phyloP scores from a whole-genome alignment of 257 asterid species.

The Jasminum sambac region DNA sequence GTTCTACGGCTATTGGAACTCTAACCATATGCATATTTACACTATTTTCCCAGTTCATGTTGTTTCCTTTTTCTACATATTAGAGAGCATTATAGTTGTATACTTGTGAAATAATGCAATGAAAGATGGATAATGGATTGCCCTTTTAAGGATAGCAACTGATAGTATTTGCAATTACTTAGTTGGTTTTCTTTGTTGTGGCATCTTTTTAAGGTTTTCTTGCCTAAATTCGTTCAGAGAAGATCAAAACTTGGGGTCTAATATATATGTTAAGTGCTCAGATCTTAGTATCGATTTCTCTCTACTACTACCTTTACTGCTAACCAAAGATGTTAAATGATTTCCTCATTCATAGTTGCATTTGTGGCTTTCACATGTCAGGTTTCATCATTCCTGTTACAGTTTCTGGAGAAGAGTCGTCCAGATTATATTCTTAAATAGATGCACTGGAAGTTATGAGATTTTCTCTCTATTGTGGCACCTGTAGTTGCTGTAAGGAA shows the following conservation, averaged over 20 bases:
- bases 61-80: background rate
- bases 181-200: background rate
- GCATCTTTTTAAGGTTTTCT: background rate
- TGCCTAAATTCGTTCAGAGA: background rate
- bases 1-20: background rate
- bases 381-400: constrained; percentile 26
- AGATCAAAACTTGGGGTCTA: background rate
- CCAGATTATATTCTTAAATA: constrained; percentile 28
- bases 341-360: constrained; percentile 15
- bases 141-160: background rate
- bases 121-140: background rate
- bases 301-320: background rate
- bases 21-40: background rate
- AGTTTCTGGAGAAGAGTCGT: constrained; percentile 22
- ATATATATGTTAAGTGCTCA: background rate
- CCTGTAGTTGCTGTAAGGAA: constrained; percentile 36
- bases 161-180: background rate
- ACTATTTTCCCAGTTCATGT: background rate
- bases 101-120: background rate
- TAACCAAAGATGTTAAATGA: background rate
- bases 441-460: constrained; percentile 64
- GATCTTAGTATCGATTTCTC: background rate
- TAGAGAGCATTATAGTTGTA: background rate
- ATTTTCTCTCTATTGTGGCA: constrained; percentile 38
- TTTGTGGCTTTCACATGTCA: constrained; percentile 16